A percentile compares a stretch with the other conserved stretches of the same genome.
phyloP scores from a whole-genome alignment of 2,329 filamentous ascomycete genomes.

The Penicillium sp. region DNA sequence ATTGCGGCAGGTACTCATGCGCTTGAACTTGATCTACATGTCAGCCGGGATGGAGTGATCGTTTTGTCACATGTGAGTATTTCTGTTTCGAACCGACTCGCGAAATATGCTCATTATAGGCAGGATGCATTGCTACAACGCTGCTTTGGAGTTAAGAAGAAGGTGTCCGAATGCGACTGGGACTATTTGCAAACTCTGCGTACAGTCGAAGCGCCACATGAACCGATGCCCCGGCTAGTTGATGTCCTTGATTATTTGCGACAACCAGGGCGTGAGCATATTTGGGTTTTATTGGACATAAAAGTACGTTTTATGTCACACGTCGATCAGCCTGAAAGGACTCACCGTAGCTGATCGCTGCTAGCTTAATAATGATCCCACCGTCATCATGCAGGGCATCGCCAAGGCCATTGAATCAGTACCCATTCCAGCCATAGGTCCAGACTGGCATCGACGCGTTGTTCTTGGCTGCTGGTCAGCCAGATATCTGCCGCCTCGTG shows the following conservation, averaged over 20 bases:
- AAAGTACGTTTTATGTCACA: conserved; percentile 57
- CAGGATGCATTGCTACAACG: conserved; percentile 75
- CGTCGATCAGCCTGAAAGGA: too few relatives aligned
- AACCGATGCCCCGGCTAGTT: conserved; percentile 70
- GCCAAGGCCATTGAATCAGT: conserved; percentile 62
- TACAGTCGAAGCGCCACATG: conserved; percentile 67
- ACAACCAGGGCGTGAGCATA: conserved; percentile 61
- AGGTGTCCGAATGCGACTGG: conserved; percentile 76
- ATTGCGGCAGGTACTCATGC: conserved; percentile 74
- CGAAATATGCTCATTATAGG: conserved; percentile 3
- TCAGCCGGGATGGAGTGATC: conserved; percentile 79
- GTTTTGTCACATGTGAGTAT: conserved; percentile 74
- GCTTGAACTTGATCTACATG: conserved; percentile 84
- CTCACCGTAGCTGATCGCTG: not conserved
- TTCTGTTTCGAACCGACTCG: too few relatives aligned
- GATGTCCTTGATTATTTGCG: conserved; percentile 75
- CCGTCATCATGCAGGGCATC: conserved; percentile 70
- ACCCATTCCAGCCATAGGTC: conserved; percentile 41
- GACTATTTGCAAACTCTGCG: conserved; percentile 67
- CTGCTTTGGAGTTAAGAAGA: conserved; percentile 75
- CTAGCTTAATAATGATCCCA: conserved; percentile 46
- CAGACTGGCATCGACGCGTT: conserved; percentile 68
- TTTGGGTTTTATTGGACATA: conserved; percentile 86
- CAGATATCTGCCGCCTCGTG: conserved; percentile 66
- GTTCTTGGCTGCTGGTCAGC: conserved; percentile 81